Conservation (phyloP, 306 rosid species). For the Vicia sativa region DNA sequence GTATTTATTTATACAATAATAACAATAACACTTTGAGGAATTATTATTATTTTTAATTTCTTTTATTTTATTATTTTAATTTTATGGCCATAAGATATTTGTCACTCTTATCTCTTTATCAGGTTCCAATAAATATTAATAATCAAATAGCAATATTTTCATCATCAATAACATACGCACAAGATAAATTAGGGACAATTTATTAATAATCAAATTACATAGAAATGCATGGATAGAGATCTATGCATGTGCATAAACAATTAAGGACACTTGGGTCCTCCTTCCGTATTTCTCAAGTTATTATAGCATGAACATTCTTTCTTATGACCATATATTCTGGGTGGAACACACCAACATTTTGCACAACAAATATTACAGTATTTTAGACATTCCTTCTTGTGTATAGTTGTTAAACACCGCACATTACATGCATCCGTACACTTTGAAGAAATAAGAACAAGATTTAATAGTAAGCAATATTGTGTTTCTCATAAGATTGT, state of each 20-base stretch:
- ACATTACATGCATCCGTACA: conserved; percentile 42
- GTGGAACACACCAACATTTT: conserved; percentile 72
- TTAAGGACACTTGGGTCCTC: conserved; percentile 74
- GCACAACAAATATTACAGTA: conserved; percentile 65
- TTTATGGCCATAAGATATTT: no score
- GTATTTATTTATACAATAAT: no score
- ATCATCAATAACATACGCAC: no score
- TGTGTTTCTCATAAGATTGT: no score
- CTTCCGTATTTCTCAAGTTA: conserved; percentile 68
- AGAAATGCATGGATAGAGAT: neutral
- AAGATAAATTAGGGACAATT: neutral
- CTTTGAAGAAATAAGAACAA: conserved; percentile 2
- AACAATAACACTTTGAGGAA: no score
- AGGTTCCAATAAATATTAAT: no score
- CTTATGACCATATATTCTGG: conserved; percentile 64
- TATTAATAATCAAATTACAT: neutral
- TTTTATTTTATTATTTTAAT: no score
- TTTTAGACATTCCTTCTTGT: conserved; percentile 67
- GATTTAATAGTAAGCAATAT: neutral
- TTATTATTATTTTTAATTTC: no score
- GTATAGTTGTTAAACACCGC: conserved; percentile 63
- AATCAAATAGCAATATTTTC: no score
- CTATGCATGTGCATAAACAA: neutral
- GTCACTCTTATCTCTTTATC: no score
- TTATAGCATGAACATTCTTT: conserved; percentile 72